These are phyloP conservation scores for Xylaria acuta DNA, from an alignment of 495 filamentous ascomycete genomes.

Conservation along the genomic window DNA sequence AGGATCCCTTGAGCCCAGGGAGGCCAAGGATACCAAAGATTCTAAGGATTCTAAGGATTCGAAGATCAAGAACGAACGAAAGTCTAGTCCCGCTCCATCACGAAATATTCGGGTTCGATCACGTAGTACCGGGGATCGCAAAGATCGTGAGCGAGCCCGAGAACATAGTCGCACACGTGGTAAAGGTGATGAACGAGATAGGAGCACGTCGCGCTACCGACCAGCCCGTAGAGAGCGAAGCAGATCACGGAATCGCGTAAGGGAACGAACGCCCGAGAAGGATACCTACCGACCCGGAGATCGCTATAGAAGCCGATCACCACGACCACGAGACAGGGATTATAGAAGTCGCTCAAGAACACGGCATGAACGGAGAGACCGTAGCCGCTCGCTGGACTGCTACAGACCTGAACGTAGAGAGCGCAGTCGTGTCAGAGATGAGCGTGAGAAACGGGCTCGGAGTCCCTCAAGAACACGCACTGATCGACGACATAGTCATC, in stretches of 20 bases:
- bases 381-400: slow-evolving; percentile 36
- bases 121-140: slow-evolving; percentile 20
- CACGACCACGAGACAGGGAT: slow-evolving; percentile 31
- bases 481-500: slow-evolving; percentile 33
- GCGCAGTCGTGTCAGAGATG: slow-evolving; percentile 43
- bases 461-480: slow-evolving; percentile 37
- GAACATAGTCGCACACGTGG: slow-evolving; percentile 36
- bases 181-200: slow-evolving; percentile 32
- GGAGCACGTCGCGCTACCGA: slow-evolving; percentile 35
- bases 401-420: slow-evolving; percentile 47
- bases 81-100: slow-evolving; percentile 41
- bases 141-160: slow-evolving; percentile 34
- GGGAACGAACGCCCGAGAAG: slow-evolving; percentile 41
- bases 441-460: slow-evolving; percentile 38
- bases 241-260: slow-evolving; percentile 41
- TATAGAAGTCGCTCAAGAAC: slow-evolving; percentile 35
- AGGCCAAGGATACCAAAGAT: slow-evolving; percentile 24
- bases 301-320: slow-evolving; percentile 44
- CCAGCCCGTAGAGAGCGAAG: slow-evolving; percentile 42
- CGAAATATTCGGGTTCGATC: slow-evolving; percentile 34
- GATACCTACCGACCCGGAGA: slow-evolving; percentile 41
- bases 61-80: slow-evolving; percentile 40
- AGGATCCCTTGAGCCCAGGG: slow-evolving; percentile 30
- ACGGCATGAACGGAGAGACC: slow-evolving; percentile 26
- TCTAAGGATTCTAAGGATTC: slow-evolving; percentile 26